A percentile compares a stretch with the other conserved stretches of the same genome.
These are phyloP conservation scores for Dactylellina cionopaga DNA, from an alignment of 2,329 filamentous ascomycete genomes.

Conservation along the genomic window DNA sequence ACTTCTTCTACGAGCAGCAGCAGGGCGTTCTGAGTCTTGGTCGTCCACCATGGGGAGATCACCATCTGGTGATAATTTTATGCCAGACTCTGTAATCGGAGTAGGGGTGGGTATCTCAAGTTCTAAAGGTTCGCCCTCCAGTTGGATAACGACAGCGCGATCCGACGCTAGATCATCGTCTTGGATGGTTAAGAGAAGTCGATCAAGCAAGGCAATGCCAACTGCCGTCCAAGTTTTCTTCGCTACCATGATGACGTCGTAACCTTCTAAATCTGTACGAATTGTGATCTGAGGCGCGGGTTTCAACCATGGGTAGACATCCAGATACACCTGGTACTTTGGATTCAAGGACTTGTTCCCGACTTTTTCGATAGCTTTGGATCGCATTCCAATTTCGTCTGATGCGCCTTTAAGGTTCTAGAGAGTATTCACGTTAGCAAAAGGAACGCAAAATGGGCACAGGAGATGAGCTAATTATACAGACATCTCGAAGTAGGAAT, in stretches of 20 bases:
- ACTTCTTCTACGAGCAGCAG: constrained; percentile 52
- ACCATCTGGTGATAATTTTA: constrained; percentile 47
- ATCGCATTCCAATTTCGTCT: constrained; percentile 39
- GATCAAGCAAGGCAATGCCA: constrained; percentile 39
- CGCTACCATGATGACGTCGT: constrained; percentile 32
- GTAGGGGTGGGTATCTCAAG: constrained; percentile 42
- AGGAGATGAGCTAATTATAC: background rate
- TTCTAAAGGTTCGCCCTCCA: constrained; percentile 44
- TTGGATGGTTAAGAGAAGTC: constrained; percentile 19
- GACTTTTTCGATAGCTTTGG: constrained; percentile 38
- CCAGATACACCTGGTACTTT: constrained; percentile 42
- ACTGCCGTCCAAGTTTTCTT: constrained; percentile 50
- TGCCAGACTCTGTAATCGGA: constrained; percentile 26
- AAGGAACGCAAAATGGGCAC: background rate
- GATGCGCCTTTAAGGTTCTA: constrained; percentile 41
- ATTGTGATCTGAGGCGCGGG: constrained; percentile 30
- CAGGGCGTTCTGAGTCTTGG: constrained; percentile 45
- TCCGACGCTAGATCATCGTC: constrained; percentile 34
- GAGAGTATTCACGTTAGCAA: background rate
- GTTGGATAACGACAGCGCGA: constrained; percentile 42
- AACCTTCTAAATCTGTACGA: constrained; percentile 11
- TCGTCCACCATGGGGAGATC: constrained; percentile 56
- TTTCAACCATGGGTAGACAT: constrained; percentile 49
- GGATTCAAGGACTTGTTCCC: constrained; percentile 47
- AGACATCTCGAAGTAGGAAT: constrained; percentile 54